phyloP scores from a whole-genome alignment of 176 grass and related monocot species.

The Secale cereale region DNA sequence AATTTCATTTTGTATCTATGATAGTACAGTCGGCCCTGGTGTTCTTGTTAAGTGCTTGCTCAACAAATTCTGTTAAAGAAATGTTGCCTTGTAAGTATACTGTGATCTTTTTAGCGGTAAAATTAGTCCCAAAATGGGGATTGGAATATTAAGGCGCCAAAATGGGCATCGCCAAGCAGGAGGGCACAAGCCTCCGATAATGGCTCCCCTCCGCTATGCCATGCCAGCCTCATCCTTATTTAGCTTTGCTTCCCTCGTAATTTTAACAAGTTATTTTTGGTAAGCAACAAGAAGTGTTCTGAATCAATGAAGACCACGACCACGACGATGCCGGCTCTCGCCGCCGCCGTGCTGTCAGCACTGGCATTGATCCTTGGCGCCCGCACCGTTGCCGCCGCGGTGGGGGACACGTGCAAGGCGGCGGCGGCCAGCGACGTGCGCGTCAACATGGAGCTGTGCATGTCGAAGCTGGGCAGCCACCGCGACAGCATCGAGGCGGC shows the following conservation, averaged over 20 bases:
- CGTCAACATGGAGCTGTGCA: background rate
- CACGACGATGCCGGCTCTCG: background rate
- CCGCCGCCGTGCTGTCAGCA: background rate
- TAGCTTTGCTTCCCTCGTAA: background rate
- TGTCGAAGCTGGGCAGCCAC: background rate
- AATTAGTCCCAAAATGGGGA: too few relatives aligned
- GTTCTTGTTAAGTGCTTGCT: background rate
- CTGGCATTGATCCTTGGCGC: background rate
- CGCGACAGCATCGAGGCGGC: background rate
- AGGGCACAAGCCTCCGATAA: background rate
- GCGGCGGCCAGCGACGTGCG: background rate
- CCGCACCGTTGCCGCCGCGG: background rate
- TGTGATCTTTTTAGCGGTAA: background rate
- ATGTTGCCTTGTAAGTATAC: background rate
- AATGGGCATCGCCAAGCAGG: background rate
- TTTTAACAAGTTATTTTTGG: background rate
- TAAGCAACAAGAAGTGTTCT: background rate
- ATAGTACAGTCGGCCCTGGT: background rate
- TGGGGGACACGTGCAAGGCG: constrained; percentile 16
- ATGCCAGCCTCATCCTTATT: background rate
- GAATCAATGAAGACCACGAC: background rate
- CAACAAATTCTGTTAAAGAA: background rate
- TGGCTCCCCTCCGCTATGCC: background rate
- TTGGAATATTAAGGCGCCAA: background rate
- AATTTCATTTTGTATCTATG: background rate